A percentile compares a stretch with the other conserved stretches of the same genome.
These are phyloP conservation scores for Filosporella fistucella DNA, from an alignment of 495 filamentous ascomycete species.

Conservation along the genomic window DNA sequence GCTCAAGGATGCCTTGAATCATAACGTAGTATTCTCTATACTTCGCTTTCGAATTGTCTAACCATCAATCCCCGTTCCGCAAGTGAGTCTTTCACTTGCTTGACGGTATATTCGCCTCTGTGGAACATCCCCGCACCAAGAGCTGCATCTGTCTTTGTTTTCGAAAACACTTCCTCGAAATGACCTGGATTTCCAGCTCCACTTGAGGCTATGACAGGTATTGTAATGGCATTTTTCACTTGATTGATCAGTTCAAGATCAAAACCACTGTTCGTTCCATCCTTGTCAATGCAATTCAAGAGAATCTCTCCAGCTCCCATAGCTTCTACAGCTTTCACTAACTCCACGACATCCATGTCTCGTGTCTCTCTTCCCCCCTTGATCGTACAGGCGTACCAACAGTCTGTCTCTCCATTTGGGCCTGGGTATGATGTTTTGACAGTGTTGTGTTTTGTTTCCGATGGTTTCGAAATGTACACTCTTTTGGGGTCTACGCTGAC, in stretches of 20 bases:
- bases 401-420: conserved; percentile 72
- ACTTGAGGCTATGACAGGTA: conserved; percentile 93
- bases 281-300: conserved; percentile 95
- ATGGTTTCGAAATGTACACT: conserved; percentile 70
- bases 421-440: conserved; percentile 67
- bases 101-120: conserved; percentile 88
- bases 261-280: conserved; percentile 92
- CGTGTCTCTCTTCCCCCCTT: conserved; percentile 89
- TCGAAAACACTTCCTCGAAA: conserved; percentile 84
- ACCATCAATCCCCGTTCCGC: conserved; percentile 67
- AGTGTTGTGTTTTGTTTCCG: conserved; percentile 74
- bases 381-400: conserved; percentile 98
- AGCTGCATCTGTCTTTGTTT: conserved; percentile 86
- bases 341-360: conserved; percentile 84
- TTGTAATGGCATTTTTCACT: conserved; percentile 78
- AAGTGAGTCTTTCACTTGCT: conserved; percentile 86
- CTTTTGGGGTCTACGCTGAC: conserved; percentile 92
- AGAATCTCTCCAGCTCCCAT: conserved; percentile 95
- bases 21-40: conserved; percentile 1
- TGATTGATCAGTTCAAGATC: conserved; percentile 86
- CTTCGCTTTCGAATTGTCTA: conserved; percentile 56
- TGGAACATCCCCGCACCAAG: conserved; percentile 98
- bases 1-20: too few species aligned
- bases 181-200: conserved; percentile 87
- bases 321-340: conserved; percentile 85